Percentiles rank a stretch among this genome's conserved stretches.
Evolutionary conservation across 1,139 yeast species (phyloP).

Genomic region (Lodderomyces elongisporus): DNA sequence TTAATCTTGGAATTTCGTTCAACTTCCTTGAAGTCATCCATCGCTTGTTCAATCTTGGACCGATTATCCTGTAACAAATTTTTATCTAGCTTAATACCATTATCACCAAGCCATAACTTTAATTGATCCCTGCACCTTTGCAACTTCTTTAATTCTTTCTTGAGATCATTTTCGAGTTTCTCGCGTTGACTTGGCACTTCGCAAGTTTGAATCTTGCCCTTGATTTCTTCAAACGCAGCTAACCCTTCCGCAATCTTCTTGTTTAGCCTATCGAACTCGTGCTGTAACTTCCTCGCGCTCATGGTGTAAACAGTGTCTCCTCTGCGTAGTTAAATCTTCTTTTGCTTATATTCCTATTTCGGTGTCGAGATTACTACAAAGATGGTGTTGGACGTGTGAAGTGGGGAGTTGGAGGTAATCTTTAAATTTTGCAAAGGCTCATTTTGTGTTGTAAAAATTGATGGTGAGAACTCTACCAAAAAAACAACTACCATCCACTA

Average conservation of each 20-base stretch:
- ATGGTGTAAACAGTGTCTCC: constrained; percentile 19
- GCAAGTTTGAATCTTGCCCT: constrained; percentile 78
- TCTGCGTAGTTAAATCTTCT: constrained; percentile 1
- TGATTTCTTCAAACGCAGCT: constrained; percentile 76
- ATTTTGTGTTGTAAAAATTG: too few species aligned
- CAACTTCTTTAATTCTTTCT: constrained; percentile 91
- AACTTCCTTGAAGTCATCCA: constrained; percentile 95
- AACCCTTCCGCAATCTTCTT: constrained; percentile 95
- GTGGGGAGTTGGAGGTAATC: too few species aligned
- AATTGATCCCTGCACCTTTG: constrained; percentile 95
- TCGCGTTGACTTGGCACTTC: constrained; percentile 90
- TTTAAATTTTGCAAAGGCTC: too few species aligned
- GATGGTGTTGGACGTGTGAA: background rate
- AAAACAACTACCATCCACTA: too few species aligned
- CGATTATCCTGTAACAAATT: constrained; percentile 70
- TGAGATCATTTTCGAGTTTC: constrained; percentile 86
- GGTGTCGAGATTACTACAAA: background rate
- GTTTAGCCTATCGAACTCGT: constrained; percentile 92
- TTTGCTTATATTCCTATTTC: background rate
- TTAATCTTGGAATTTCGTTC: constrained; percentile 94
- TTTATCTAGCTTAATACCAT: constrained; percentile 88
- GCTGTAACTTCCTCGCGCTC: constrained; percentile 48
- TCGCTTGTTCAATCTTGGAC: constrained; percentile 79
- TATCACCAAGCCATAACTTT: constrained; percentile 91
- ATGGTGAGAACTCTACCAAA: too few species aligned